Evolutionary conservation across 371 early-diverging fungal species (phyloP).

Genomic region (Mucor sp.): DNA sequence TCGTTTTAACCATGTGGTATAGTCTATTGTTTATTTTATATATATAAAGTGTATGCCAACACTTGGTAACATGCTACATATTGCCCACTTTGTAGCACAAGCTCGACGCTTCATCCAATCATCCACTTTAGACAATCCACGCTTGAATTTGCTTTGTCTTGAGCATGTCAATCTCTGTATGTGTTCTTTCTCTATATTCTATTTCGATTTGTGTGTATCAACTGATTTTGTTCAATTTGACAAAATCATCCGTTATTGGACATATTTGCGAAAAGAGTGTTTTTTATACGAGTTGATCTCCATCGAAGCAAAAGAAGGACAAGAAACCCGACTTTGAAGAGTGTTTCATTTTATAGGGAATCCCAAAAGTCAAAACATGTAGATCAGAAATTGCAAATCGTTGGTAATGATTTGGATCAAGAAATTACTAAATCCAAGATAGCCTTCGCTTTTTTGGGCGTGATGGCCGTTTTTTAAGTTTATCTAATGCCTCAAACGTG

Average conservation of each 20-base stretch:
- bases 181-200: not conserved
- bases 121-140: not conserved
- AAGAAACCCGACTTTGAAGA: not conserved
- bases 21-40: constrained; percentile 3
- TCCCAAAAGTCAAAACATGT: not conserved
- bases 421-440: not conserved
- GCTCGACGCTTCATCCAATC: not conserved
- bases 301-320: not conserved
- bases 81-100: not conserved
- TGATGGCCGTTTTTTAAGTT: not conserved
- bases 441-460: not conserved
- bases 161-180: not conserved
- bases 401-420: not conserved
- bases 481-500: not conserved
- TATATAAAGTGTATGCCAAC: not conserved
- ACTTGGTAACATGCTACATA: not conserved
- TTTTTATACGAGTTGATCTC: not conserved
- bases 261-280: not conserved
- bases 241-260: not conserved
- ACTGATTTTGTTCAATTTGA: constrained; percentile 2
- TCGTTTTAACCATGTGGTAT: constrained; percentile 21
- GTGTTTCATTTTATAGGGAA: not conserved
- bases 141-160: constrained; percentile 5
- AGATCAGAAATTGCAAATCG: not conserved
- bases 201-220: not conserved